Evolutionary conservation across 805 yeast species (phyloP), one percentile per base, ranked within the genome.

Genomic region (Komagataella mondaviorum): DNA sequence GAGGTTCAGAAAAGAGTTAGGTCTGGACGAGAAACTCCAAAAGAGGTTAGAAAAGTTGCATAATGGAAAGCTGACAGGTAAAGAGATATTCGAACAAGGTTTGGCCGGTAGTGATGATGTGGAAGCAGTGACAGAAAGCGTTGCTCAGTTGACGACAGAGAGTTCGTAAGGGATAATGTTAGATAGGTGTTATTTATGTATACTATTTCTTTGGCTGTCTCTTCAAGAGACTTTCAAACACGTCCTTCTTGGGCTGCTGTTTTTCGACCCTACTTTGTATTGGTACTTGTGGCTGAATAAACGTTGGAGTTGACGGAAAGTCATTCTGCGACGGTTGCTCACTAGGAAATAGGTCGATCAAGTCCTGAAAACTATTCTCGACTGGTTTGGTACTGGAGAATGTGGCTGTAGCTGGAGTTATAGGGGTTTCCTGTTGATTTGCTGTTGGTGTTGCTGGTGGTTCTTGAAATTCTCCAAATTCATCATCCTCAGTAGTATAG

Each of bases 21-120:
- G 81, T n/a, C 68, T 79, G 55, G 91, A 85, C 57, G 75, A 76
- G 49, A 71, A 80, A 56, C 75, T 78, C 52, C 67, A 66, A 43
- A 69, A 72, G 50, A 72, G 87, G 56, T 75, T 76, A 54, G 64
- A 68, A 44, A 63, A 63, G n/a, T 77, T 81, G 60, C 91, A 85
- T 61, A 75, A 73, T 47, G 95, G 93, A 6, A 85, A 82, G 65
- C 67, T 89, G 60, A 83, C 95, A 0, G 99, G 99, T 22, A 77
- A 80, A 59, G 91, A 88, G 67, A 85, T 93, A 54, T 91, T 91
- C 62, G 98, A 89, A 62, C 76, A 76, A 60, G 98, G 98, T 47
- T 75, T 93, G 58, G 95, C 85, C 46, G 83, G 82, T 50, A 81
- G 70, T 22, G 90, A 79, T 46, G 82, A 75, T 47, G 74, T 69